These are phyloP conservation scores for Helotiales sp. DNA, from an alignment of 2,329 filamentous ascomycete genomes.

Conservation along the genomic window DNA sequence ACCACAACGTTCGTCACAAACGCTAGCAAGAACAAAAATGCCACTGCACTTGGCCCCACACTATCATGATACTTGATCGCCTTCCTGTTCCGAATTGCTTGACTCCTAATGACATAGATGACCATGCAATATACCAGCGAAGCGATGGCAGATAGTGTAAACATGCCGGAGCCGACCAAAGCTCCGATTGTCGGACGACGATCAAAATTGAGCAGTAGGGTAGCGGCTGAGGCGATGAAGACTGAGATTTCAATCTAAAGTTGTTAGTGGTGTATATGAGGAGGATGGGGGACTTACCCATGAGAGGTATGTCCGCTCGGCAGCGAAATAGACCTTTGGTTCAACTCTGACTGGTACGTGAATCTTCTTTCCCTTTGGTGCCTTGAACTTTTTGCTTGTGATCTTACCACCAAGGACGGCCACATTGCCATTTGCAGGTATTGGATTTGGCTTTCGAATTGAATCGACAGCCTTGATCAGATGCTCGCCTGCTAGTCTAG, in stretches of 20 bases:
- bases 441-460: constrained; percentile 14
- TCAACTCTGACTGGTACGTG: constrained; percentile 95
- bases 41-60: constrained; percentile 79
- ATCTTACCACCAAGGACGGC: constrained; percentile 59
- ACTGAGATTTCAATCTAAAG: constrained; percentile 88
- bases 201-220: constrained; percentile 81
- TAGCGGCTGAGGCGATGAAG: constrained; percentile 85
- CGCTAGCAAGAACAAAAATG: constrained; percentile 35
- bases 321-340: constrained; percentile 96
- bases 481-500: constrained; percentile 21
- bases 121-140: constrained; percentile 81
- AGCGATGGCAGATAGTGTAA: constrained; percentile 77
- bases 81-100: constrained; percentile 77
- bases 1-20: neutral
- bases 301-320: constrained; percentile 91
- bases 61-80: constrained; percentile 92
- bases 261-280: constrained; percentile 19
- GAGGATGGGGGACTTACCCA: constrained; percentile 62
- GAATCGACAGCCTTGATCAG: constrained; percentile 16
- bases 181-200: constrained; percentile 55
- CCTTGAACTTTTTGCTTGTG: constrained; percentile 62
- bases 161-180: constrained; percentile 71
- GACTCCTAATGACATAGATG: constrained; percentile 85
- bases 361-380: constrained; percentile 84
- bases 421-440: constrained; percentile 47